phyloP scores from a whole-genome alignment of 768 basidiomycete genomes.

The Lentinula sp. region DNA sequence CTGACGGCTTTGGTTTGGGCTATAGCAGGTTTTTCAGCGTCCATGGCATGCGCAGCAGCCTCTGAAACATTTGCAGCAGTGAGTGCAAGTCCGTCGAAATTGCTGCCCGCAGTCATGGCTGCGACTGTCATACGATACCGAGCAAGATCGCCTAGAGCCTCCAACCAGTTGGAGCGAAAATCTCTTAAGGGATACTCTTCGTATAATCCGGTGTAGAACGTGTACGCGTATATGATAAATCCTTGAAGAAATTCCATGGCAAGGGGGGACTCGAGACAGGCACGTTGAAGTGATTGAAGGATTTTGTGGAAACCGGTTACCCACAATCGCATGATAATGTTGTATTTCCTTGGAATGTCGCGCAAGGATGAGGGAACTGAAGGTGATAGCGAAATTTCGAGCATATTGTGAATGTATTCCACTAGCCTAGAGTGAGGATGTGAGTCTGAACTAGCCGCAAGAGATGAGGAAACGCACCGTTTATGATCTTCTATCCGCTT shows the following conservation, averaged over 20 bases:
- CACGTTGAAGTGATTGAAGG: constrained; percentile 84
- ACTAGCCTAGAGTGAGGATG: constrained; percentile 53
- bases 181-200: constrained; percentile 68
- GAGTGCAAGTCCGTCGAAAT: constrained; percentile 35
- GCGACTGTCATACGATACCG: constrained; percentile 95
- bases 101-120: constrained; percentile 60
- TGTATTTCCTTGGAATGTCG: constrained; percentile 89
- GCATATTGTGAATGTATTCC: constrained; percentile 84
- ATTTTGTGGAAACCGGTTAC: constrained; percentile 85
- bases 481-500: constrained; percentile 77
- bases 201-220: constrained; percentile 84
- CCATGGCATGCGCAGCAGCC: constrained; percentile 24
- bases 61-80: constrained; percentile 53
- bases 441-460: constrained; percentile 8
- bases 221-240: constrained; percentile 93
- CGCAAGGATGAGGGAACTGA: constrained; percentile 84
- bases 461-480: constrained; percentile 43
- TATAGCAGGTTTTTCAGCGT: constrained; percentile 12
- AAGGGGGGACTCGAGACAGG: constrained; percentile 60
- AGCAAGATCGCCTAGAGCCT: constrained; percentile 94
- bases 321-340: constrained; percentile 93
- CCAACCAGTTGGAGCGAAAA: constrained; percentile 87
- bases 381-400: constrained; percentile 81
- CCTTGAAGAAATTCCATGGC: constrained; percentile 91
- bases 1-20: constrained; percentile 36